Percentiles rank a stretch among this genome's conserved stretches.
Evolutionary conservation across 2,329 filamentous ascomycete species (phyloP).

Genomic region (Tothia fuscella): DNA sequence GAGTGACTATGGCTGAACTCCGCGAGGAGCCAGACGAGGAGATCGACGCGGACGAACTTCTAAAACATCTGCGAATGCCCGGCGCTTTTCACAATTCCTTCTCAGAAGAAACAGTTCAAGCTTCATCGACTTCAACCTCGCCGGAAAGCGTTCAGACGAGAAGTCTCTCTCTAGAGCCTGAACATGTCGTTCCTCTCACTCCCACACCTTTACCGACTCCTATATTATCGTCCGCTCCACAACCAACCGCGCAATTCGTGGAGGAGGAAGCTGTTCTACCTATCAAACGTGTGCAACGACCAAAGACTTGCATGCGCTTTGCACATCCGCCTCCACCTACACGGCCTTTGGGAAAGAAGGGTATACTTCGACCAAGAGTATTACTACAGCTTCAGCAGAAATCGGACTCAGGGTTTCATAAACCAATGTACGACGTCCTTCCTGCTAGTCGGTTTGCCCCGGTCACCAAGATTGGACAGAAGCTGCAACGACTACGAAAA

Average conservation of each 20-base stretch:
- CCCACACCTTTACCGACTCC: neutral
- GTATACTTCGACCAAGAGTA: slow-evolving; percentile 48
- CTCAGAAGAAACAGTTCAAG: neutral
- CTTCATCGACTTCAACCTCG: neutral
- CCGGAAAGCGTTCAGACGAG: neutral
- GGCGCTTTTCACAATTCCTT: slow-evolving; percentile 8
- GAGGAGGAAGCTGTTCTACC: neutral
- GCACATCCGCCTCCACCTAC: slow-evolving; percentile 53
- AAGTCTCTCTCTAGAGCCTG: neutral
- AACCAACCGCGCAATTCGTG: neutral
- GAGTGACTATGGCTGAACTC: slow-evolving; percentile 9
- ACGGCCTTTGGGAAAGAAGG: slow-evolving; percentile 23
- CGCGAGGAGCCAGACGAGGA: slow-evolving; percentile 10
- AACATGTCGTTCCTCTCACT: neutral
- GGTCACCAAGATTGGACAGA: slow-evolving; percentile 25
- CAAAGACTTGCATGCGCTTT: slow-evolving; percentile 52
- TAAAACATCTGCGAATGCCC: slow-evolving; percentile 6
- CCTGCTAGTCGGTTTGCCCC: slow-evolving; percentile 49
- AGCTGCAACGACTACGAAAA: slow-evolving; percentile 52
- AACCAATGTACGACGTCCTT: slow-evolving; percentile 61
- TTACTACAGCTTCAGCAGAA: slow-evolving; percentile 61
- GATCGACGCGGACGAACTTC: slow-evolving; percentile 1
- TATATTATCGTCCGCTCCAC: neutral
- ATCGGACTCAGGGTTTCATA: slow-evolving; percentile 47
- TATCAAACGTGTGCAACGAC: slow-evolving; percentile 28